Evolutionary conservation across 495 filamentous ascomycete species (phyloP), one percentile per base, ranked within the genome.

Genomic region (Annulohypoxylon stygium): DNA sequence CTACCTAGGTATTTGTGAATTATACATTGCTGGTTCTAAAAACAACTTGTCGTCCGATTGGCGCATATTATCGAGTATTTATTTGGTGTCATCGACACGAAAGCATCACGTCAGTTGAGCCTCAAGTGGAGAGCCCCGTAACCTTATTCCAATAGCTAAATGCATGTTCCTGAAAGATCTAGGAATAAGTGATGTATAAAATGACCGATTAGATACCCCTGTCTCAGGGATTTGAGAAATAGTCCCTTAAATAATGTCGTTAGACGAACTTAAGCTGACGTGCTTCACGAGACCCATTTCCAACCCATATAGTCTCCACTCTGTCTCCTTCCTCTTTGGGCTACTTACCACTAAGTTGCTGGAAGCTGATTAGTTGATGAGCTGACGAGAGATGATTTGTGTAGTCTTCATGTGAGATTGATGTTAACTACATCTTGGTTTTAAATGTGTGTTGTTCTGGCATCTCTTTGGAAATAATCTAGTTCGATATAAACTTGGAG

Each of bases 81-180:
- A 43, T 57, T 57, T 55, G 6, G 51, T 55, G 11, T 9, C 30
- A 55, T 25, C 2, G 5, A 30, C 30, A 30, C 30, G 5, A 30
- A 30, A 30, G 30, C 5, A 30, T 30, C 26, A 37, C 53, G 53
- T 72, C 50, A 37, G 30, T 72, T 65, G 70, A 73, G 70, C 54
- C 70, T 69, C 61, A 69, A 65, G 60, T 53, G 70, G 55, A 51
- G 60, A 64, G 70, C 39, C 45, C 70, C 70, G 61, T 55, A 69
- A 50, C 65, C 16, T n/a, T 26, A 43, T 69, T 45, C 36, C 33
- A 30, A 20, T 48, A 43, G 34, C 53, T 45, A 37, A 57, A 72
- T 53, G 64, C 65, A 68, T 43, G 64, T 69, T 39, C 53, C 61
- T 33, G 43, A 57, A n/a, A 8, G 34, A 69, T 34, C 63, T 71